phyloP scores from a whole-genome alignment of 2,329 filamentous ascomycete species.

The Claviceps arundinis region DNA sequence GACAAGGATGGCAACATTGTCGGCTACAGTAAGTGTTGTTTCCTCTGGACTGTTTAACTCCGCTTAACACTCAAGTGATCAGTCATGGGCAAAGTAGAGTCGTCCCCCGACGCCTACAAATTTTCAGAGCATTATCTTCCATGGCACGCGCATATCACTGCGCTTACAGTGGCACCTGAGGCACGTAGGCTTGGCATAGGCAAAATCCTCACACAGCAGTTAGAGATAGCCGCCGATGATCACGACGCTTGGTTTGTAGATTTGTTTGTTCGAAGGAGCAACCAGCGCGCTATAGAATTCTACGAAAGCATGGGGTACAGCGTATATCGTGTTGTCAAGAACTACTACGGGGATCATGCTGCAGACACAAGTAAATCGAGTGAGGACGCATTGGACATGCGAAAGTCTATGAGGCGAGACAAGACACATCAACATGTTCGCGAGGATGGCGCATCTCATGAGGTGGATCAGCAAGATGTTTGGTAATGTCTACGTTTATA shows the following conservation, averaged over 20 bases:
- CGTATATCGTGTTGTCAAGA: slow-evolving; percentile 75
- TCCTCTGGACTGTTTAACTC: slow-evolving; percentile 1
- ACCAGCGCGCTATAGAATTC: slow-evolving; percentile 73
- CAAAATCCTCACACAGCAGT: slow-evolving; percentile 63
- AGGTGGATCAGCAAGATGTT: slow-evolving; percentile 73
- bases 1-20: slow-evolving; percentile 78
- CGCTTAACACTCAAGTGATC: slow-evolving; percentile 23
- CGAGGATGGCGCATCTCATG: slow-evolving; percentile 64
- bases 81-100: slow-evolving; percentile 97
- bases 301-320: slow-evolving; percentile 89
- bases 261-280: slow-evolving; percentile 81
- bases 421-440: slow-evolving; percentile 62
- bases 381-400: slow-evolving; percentile 95
- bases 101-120: slow-evolving; percentile 61
- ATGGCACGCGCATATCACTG: slow-evolving; percentile 98
- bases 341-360: slow-evolving; percentile 85
- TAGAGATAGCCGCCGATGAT: slow-evolving; percentile 72
- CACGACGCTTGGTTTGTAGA: slow-evolving; percentile 91
- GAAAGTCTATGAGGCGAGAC: slow-evolving; percentile 79
- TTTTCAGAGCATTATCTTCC: slow-evolving; percentile 85
- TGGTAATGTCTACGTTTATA: slow-evolving; percentile 38
- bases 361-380: slow-evolving; percentile 46
- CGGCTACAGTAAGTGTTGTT: slow-evolving; percentile 62
- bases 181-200: slow-evolving; percentile 80
- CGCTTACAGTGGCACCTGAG: slow-evolving; percentile 78